phyloP scores from a whole-genome alignment of 805 yeast species.

The Pichia membranifaciens region DNA sequence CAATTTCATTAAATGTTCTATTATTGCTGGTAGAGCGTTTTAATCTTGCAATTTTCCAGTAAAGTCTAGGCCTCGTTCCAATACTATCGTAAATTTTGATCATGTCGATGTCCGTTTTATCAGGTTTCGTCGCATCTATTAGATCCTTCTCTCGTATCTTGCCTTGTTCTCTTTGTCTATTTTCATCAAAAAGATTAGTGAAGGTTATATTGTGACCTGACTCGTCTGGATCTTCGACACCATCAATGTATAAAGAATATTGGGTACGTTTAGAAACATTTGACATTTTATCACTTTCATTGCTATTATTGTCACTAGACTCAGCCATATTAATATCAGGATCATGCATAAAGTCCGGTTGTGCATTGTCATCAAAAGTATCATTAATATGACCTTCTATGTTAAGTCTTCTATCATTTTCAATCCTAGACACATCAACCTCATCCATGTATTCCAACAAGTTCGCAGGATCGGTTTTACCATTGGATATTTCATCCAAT shows the following conservation, averaged over 20 bases:
- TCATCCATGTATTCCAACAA: slow-evolving; percentile 23
- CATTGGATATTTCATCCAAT: not conserved
- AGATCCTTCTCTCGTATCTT: too few species aligned
- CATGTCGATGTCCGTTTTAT: slow-evolving; percentile 39
- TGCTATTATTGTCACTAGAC: slow-evolving; percentile 10
- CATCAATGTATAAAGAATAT: slow-evolving; percentile 29
- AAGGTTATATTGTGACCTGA: slow-evolving; percentile 27
- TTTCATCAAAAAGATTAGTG: not conserved
- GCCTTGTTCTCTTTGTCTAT: not conserved
- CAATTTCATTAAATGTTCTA: not conserved
- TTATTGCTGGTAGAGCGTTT: slow-evolving; percentile 1
- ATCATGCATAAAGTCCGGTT: not conserved
- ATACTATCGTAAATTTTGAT: slow-evolving; percentile 76
- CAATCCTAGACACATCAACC: slow-evolving; percentile 1
- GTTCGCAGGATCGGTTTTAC: slow-evolving; percentile 10
- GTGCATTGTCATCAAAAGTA: not conserved
- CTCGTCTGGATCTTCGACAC: slow-evolving; percentile 24
- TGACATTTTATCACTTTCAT: slow-evolving; percentile 7
- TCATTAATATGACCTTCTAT: not conserved
- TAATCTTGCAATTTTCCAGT: slow-evolving; percentile 70
- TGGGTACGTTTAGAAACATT: slow-evolving; percentile 23
- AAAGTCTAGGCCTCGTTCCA: slow-evolving; percentile 85
- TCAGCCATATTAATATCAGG: slow-evolving; percentile 16
- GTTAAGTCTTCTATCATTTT: not conserved
- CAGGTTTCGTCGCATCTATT: not conserved